These are phyloP conservation scores for Fusarium sp. DNA, from an alignment of 2,329 filamentous ascomycete species.

Conservation along the genomic window DNA sequence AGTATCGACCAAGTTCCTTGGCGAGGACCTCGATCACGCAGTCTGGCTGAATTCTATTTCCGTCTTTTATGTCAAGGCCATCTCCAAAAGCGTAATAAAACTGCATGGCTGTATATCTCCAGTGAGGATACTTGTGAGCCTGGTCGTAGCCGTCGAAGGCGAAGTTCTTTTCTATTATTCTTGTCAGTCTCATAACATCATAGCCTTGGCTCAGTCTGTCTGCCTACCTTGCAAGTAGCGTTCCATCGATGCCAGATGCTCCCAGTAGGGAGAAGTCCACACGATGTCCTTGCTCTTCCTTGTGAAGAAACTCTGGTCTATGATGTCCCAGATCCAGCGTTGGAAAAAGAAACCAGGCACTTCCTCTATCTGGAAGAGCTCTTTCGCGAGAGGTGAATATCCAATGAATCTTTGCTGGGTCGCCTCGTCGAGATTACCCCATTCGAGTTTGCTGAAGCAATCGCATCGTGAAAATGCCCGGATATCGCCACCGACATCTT, in stretches of 20 bases:
- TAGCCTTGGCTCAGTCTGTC: fast-evolving
- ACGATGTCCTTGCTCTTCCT: neutral
- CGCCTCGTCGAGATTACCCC: neutral
- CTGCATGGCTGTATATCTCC: neutral
- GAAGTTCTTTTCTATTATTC: neutral
- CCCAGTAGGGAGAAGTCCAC: neutral
- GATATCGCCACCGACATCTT: fast-evolving
- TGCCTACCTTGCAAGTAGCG: neutral
- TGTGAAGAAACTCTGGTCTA: neutral
- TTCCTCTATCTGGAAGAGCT: neutral
- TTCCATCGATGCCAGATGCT: neutral
- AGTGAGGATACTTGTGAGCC: neutral
- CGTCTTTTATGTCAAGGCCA: fast-evolving
- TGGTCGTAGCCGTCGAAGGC: fast-evolving
- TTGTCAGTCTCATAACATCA: neutral
- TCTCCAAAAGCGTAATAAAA: neutral
- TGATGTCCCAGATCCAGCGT: neutral
- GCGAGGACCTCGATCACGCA: neutral
- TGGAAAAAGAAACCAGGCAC: neutral
- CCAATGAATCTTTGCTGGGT: neutral
- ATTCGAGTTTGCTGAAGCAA: neutral
- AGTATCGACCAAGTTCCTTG: neutral
- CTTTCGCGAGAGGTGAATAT: neutral
- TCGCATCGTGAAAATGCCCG: neutral
- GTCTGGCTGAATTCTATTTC: neutral